Evolutionary conservation across 1,139 yeast species (phyloP).

Genomic region (Debaryomycetaceae sp.): DNA sequence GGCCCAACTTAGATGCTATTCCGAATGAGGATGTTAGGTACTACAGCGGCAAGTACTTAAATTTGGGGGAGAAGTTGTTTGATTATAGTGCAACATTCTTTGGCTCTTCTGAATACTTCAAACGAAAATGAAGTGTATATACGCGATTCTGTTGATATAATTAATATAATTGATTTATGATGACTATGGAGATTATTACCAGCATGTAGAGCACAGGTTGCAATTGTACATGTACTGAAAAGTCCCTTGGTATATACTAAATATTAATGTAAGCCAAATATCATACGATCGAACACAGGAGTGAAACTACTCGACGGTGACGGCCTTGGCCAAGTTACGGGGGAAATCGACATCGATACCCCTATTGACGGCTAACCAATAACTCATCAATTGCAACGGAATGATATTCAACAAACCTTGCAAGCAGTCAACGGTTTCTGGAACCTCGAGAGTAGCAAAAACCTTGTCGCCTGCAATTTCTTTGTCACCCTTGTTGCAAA

Average conservation of each 20-base stretch:
- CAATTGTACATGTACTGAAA: neutral
- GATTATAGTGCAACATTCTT: conserved; percentile 72
- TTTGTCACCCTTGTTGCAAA: conserved; percentile 86
- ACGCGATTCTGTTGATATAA: neutral
- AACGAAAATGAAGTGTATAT: conserved; percentile 31
- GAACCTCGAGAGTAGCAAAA: conserved; percentile 78
- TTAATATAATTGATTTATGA: too few species aligned
- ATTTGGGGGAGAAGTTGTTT: conserved; percentile 79
- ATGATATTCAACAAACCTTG: conserved; percentile 95
- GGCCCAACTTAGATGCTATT: conserved; percentile 31
- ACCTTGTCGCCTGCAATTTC: conserved; percentile 52
- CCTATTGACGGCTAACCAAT: conserved; percentile 94
- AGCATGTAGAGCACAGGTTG: too few species aligned
- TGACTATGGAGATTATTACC: too few species aligned
- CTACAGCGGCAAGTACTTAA: conserved; percentile 66
- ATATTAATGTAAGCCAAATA: neutral
- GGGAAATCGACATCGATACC: conserved; percentile 99
- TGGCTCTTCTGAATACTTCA: conserved; percentile 72
- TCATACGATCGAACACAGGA: neutral
- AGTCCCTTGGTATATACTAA: neutral
- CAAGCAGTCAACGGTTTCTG: conserved; percentile 93
- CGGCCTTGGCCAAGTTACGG: conserved; percentile 96
- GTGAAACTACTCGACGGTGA: conserved; percentile 73
- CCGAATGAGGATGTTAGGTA: conserved; percentile 50
- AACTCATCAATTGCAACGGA: conserved; percentile 94